Evolutionary conservation across 176 grass and related monocot genomes (phyloP).

Genomic region (Luzula sylvatica): DNA sequence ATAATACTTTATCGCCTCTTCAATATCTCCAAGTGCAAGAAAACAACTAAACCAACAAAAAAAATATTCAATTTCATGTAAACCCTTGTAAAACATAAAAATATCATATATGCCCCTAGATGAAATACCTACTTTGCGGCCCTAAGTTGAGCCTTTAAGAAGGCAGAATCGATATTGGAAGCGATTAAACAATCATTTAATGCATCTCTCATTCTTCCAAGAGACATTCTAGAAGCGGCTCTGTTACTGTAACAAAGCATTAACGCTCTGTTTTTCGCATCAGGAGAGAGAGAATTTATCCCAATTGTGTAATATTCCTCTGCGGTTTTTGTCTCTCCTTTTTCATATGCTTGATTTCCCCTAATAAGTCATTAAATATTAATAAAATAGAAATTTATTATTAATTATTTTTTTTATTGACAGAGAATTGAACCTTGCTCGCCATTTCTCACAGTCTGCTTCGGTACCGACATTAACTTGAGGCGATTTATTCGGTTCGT

Average conservation of each 20-base stretch:
- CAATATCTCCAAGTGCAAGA: slow-evolving; percentile 57
- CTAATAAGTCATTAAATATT: slow-evolving; percentile 34
- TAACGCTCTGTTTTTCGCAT: slow-evolving; percentile 31
- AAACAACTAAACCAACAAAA: slow-evolving; percentile 50
- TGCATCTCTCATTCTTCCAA: slow-evolving; percentile 81
- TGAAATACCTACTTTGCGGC: slow-evolving; percentile 60
- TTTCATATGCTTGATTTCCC: slow-evolving; percentile 72
- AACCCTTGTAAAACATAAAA: not conserved
- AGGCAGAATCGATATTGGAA: slow-evolving; percentile 53
- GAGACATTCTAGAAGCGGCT: slow-evolving; percentile 81
- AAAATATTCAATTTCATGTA: not conserved
- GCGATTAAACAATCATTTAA: slow-evolving; percentile 63
- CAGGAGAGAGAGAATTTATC: slow-evolving; percentile 50
- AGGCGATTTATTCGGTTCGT: not conserved
- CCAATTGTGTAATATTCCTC: slow-evolving; percentile 78
- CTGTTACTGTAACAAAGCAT: slow-evolving; percentile 92
- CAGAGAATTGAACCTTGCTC: slow-evolving; percentile 5
- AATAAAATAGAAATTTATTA: slow-evolving; percentile 1
- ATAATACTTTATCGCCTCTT: slow-evolving; percentile 65
- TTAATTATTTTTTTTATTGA: not conserved
- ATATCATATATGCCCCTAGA: too few relatives aligned
- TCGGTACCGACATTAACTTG: not conserved
- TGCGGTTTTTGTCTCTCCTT: slow-evolving; percentile 52
- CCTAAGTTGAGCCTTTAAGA: slow-evolving; percentile 71
- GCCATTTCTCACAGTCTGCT: slow-evolving; percentile 10